phyloP scores from a whole-genome alignment of 2,329 filamentous ascomycete species.

The Paracamarosporium sp. region DNA sequence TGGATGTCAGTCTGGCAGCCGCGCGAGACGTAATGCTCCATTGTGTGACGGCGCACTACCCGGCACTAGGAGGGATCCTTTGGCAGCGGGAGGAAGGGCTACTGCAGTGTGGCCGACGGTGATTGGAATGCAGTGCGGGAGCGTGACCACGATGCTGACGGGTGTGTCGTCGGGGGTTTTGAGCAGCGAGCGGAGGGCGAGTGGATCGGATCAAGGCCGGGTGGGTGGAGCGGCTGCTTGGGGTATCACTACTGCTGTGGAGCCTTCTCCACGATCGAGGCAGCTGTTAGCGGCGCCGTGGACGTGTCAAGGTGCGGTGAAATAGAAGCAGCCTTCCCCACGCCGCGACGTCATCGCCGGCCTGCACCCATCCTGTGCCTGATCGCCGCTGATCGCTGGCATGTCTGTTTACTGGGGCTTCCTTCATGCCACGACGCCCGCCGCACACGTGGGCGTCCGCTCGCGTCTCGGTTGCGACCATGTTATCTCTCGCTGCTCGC shows the following conservation, averaged over 20 bases:
- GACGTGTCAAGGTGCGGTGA: conserved; percentile 4
- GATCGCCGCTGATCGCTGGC: conserved; percentile 1
- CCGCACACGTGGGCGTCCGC: not conserved
- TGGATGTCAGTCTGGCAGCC: conserved; percentile 40
- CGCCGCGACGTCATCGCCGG: conserved; percentile 7
- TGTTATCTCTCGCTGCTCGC: not conserved
- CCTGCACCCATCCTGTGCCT: conserved; percentile 8
- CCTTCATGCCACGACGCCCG: not conserved
- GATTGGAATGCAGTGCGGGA: not conserved
- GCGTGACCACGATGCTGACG: not conserved
- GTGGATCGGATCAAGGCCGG: not conserved
- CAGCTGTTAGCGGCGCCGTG: not conserved
- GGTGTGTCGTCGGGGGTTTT: not conserved
- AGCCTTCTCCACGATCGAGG: not conserved
- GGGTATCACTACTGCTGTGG: not conserved
- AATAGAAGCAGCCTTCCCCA: conserved; percentile 3
- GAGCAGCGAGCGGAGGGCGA: not conserved
- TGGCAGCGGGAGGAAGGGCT: not conserved
- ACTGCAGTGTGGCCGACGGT: not conserved
- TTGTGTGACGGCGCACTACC: conserved; percentile 11
- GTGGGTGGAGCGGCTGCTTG: not conserved
- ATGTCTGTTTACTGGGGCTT: not conserved
- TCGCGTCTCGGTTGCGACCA: not conserved
- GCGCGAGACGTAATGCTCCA: conserved; percentile 38
- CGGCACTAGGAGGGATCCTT: conserved; percentile 23